Evolutionary conservation across 2,329 filamentous ascomycete genomes (phyloP), one percentile per base, ranked within the genome.

Genomic region (Bipolaris oryzae): DNA sequence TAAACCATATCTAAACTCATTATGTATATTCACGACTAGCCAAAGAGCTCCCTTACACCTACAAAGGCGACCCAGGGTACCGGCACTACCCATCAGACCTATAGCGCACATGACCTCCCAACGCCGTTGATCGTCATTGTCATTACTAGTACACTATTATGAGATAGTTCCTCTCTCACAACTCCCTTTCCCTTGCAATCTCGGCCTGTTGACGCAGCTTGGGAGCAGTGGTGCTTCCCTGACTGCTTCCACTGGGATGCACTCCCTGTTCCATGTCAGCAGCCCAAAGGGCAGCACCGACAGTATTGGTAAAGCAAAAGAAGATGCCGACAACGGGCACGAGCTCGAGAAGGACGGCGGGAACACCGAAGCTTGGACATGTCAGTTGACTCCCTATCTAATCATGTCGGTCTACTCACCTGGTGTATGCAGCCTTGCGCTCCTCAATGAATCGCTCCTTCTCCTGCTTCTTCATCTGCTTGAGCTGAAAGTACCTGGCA

Each of bases 281-380:
- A 38, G 94, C 93, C 92, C 92, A 97, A n/a, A 98, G 79, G 7
- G 94, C 94, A 51, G 93, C 94, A 7, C 92, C 94, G 56, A 96
- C 92, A 1, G 91, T 89, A 75, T 96, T 97, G 15, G 92, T 96
- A 75, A 96, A 97, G 0, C 89, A 84, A 71, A 96, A 96, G 58
- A 94, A 83, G 50, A 96, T 89, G 5, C 90, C 93, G 6, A 84
- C 86, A 59, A 97, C 79, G 0, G 94, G 94, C 2, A 97, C 78
- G 81, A 96, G 89, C 74, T 97, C 92, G 3, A 97, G 82, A 0
- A 95, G 77, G 45, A 90, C 91, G 5, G 92, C 89, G 2, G 91
- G 85, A 55, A 96, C 90, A 6, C 93, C 96, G 62, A 85, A 82
- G 41, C 58, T 57, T 23, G 7, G 15, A 18, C 7, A 43, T 21